Percentiles rank a stretch among this genome's conserved stretches.
phyloP scores from a whole-genome alignment of 495 filamentous ascomycete genomes.

The Apiosordaria backusii region DNA sequence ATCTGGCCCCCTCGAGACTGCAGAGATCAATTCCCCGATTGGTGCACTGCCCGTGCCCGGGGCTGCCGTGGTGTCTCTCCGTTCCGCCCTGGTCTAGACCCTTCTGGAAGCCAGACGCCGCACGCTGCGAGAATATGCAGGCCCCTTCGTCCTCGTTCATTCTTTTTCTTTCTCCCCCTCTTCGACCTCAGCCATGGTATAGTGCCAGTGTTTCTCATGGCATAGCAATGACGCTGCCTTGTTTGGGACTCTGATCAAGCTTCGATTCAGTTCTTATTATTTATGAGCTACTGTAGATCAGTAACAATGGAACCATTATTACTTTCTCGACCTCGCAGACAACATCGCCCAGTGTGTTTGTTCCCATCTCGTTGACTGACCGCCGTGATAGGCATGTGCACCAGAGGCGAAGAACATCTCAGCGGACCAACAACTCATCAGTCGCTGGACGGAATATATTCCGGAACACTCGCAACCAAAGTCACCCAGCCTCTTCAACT shows the following conservation, averaged over 20 bases:
- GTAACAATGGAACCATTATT: background rate
- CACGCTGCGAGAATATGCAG: background rate
- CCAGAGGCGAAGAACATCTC: no score
- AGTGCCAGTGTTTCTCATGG: background rate
- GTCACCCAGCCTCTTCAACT: background rate
- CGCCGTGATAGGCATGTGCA: background rate
- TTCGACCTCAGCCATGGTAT: background rate
- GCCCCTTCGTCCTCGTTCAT: background rate
- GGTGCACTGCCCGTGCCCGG: background rate
- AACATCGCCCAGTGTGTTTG: background rate
- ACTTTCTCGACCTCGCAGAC: background rate
- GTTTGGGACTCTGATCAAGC: background rate
- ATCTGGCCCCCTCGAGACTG: background rate
- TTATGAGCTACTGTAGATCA: background rate
- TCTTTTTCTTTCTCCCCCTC: background rate
- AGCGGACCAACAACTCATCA: background rate
- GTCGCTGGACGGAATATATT: background rate
- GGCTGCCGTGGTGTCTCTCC: background rate
- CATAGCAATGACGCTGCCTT: background rate
- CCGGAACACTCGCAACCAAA: background rate
- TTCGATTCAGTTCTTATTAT: background rate
- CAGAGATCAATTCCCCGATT: background rate
- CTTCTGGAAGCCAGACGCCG: background rate
- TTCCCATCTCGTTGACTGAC: background rate
- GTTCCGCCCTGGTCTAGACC: background rate